A percentile compares a stretch with the other conserved stretches of the same genome.
phyloP scores from a whole-genome alignment of 306 rosid species.

The Gleditsia sinensis region DNA sequence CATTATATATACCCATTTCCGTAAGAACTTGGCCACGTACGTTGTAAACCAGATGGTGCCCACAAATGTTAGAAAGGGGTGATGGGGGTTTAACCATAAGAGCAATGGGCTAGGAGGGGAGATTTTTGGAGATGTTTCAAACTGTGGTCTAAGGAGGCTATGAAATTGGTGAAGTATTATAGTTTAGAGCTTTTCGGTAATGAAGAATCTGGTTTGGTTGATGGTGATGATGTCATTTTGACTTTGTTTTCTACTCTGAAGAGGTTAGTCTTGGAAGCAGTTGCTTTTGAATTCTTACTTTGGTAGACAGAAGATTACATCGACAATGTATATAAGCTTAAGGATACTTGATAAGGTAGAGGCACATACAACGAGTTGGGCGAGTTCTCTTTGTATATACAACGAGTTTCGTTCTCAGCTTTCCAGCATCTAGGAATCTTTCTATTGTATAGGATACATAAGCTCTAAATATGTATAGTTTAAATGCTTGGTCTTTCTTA shows the following conservation, averaged over 20 bases:
- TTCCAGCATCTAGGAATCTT: slow-evolving; percentile 23
- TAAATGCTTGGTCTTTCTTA: slow-evolving; percentile 8
- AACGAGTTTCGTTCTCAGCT: slow-evolving; percentile 36
- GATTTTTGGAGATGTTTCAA: too few species aligned
- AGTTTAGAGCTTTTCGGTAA: too few species aligned
- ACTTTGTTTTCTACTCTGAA: slow-evolving; percentile 85
- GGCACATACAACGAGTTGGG: slow-evolving; percentile 21
- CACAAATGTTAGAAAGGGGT: too few species aligned
- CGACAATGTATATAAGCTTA: too few species aligned
- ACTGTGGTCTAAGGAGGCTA: too few species aligned
- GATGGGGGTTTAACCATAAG: too few species aligned
- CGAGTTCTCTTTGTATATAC: slow-evolving; percentile 43
- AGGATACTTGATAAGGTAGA: slow-evolving; percentile 48
- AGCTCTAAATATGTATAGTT: slow-evolving; percentile 26
- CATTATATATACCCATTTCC: too few species aligned
- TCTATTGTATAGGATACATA: slow-evolving; percentile 40
- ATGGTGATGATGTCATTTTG: slow-evolving; percentile 60
- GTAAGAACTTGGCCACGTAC: too few species aligned
- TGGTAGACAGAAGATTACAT: slow-evolving; percentile 94
- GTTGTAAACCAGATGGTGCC: too few species aligned
- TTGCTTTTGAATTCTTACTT: slow-evolving; percentile 86
- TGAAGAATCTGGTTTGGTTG: too few species aligned
- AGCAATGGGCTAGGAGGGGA: too few species aligned
- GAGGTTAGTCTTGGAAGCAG: slow-evolving; percentile 90
- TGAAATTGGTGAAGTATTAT: too few species aligned